phyloP scores from a whole-genome alignment of 306 rosid genomes.

The Trichosanthes truncata region DNA sequence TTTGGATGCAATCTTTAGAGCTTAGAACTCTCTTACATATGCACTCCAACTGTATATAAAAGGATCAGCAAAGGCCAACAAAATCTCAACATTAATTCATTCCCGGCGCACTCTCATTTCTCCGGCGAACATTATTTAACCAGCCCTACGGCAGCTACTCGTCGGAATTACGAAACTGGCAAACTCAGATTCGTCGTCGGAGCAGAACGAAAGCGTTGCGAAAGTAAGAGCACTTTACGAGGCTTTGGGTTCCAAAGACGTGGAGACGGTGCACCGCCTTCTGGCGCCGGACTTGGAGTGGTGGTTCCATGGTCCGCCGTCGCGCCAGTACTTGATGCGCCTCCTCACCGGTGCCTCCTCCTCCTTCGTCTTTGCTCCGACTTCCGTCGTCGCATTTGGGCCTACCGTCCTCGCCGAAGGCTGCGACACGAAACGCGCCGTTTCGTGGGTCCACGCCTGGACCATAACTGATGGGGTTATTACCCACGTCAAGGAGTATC shows the following conservation, averaged over 20 bases:
- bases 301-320: constrained; percentile 85
- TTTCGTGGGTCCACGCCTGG: constrained; percentile 88
- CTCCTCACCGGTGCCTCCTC: constrained; percentile 33
- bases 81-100: not conserved
- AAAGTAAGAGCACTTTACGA: constrained; percentile 35
- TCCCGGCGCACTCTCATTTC: not conserved
- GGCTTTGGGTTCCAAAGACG: constrained; percentile 39
- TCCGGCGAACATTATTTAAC: not conserved
- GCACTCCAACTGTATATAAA: not conserved
- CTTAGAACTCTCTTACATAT: not conserved
- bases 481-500: constrained; percentile 61
- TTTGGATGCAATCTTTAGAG: not conserved
- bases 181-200: constrained; percentile 20
- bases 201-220: constrained; percentile 16
- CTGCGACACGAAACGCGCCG: constrained; percentile 23
- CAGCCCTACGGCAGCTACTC: not conserved
- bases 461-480: constrained; percentile 38
- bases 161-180: constrained; percentile 18
- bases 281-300: constrained; percentile 58
- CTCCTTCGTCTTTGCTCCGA: constrained; percentile 33
- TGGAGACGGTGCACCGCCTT: constrained; percentile 21
- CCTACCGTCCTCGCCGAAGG: constrained; percentile 59
- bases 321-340: constrained; percentile 51
- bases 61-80: not conserved
- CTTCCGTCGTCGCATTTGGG: constrained; percentile 38